Evolutionary conservation across 2,329 filamentous ascomycete genomes (phyloP).

Genomic region (Fusarium bactridioides): DNA sequence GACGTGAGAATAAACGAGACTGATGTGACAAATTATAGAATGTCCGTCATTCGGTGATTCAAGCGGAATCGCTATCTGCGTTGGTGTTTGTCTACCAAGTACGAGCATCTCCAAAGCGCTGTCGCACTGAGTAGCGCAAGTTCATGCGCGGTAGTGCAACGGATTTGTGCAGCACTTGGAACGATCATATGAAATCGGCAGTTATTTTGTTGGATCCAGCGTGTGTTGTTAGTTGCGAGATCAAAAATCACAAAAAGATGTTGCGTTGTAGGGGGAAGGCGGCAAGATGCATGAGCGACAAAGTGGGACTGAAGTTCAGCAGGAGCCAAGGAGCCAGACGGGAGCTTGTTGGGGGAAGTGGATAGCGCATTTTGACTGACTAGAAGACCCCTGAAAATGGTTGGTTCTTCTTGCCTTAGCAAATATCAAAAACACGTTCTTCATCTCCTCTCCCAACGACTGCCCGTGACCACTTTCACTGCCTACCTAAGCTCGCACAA

Average conservation of each 20-base stretch:
- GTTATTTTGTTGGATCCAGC: not conserved
- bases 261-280: not conserved
- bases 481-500: not conserved
- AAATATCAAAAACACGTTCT: not conserved
- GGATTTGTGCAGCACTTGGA: not conserved
- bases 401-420: not conserved
- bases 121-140: not conserved
- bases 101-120: not conserved
- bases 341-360: not conserved
- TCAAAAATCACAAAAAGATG: not conserved
- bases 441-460: not conserved
- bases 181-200: not conserved
- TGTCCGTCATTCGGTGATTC: not conserved
- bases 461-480: not conserved
- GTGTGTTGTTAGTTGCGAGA: not conserved
- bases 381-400: not conserved
- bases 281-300: not conserved
- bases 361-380: not conserved
- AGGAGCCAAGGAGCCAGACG: not conserved
- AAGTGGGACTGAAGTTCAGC: not conserved
- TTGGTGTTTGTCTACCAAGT: not conserved
- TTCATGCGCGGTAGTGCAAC: not conserved
- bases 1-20: not conserved
- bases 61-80: not conserved
- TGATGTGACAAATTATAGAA: not conserved